These are phyloP conservation scores for Beta lomatogona DNA, from an alignment of 179 eudicot species.

Conservation along the genomic window DNA sequence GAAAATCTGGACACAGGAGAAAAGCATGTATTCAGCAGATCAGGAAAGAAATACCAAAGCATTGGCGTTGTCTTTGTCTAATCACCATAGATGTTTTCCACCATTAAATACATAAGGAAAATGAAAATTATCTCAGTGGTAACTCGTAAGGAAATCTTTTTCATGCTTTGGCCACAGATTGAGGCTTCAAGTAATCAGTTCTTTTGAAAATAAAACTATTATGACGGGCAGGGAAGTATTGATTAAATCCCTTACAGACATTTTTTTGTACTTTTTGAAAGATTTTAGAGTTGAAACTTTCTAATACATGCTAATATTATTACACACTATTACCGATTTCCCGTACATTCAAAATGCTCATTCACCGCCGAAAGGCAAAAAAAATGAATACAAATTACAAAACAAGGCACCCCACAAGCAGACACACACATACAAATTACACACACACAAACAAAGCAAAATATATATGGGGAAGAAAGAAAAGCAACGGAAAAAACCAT, in stretches of 20 bases:
- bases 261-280: too few relatives aligned
- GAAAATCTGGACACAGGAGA: conserved; percentile 58
- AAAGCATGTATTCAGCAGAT: conserved; percentile 1
- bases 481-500: neutral
- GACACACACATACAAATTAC: too few relatives aligned
- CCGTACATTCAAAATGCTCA: neutral
- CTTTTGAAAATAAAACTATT: neutral
- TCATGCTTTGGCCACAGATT: neutral
- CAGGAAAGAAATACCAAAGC: neutral
- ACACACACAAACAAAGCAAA: neutral
- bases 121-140: neutral
- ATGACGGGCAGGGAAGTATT: neutral
- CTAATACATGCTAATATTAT: neutral
- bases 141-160: neutral
- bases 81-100: neutral
- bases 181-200: neutral
- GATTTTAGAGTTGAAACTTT: neutral
- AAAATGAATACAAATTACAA: neutral
- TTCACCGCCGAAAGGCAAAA: neutral
- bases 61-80: conserved; percentile 3
- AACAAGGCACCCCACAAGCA: too few relatives aligned
- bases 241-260: neutral
- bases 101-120: neutral
- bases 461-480: neutral
- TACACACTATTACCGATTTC: neutral